Evolutionary conservation across 768 basidiomycete genomes (phyloP).

Genomic region (Macrocybe gigantea): DNA sequence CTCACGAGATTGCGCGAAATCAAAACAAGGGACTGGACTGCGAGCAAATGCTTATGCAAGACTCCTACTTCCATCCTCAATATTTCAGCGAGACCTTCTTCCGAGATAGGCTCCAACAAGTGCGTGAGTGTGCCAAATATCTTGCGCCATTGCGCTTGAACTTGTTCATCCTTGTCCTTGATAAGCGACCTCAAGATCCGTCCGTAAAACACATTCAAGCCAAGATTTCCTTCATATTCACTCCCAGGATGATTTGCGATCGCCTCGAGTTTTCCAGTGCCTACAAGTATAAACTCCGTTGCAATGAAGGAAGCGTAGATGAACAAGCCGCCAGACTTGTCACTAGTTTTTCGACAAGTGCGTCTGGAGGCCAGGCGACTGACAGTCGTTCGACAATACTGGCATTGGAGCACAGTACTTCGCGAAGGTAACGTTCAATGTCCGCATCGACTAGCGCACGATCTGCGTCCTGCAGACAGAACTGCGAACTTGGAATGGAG

Average conservation of each 20-base stretch:
- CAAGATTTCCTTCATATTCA: slow-evolving; percentile 13
- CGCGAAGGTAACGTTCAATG: slow-evolving; percentile 8
- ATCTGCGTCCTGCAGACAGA: slow-evolving; percentile 8
- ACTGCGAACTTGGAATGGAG: slow-evolving; percentile 3
- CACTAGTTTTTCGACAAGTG: slow-evolving; percentile 9
- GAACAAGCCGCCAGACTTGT: slow-evolving; percentile 9
- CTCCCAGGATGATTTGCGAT: slow-evolving; percentile 9
- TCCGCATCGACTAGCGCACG: slow-evolving; percentile 7
- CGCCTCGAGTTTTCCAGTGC: slow-evolving; percentile 7
- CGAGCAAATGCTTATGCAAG: slow-evolving; percentile 3
- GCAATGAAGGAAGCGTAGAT: slow-evolving; percentile 11
- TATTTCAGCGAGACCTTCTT: slow-evolving; percentile 1
- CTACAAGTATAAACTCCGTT: slow-evolving; percentile 7
- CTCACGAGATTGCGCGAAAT: slow-evolving; percentile 3
- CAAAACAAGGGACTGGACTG: slow-evolving; percentile 5
- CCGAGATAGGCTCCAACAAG: slow-evolving; percentile 5
- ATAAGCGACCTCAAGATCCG: slow-evolving; percentile 7
- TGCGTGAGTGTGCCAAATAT: slow-evolving; percentile 8
- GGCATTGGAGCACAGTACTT: slow-evolving; percentile 8
- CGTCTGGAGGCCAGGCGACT: slow-evolving; percentile 9
- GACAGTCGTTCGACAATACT: slow-evolving; percentile 11
- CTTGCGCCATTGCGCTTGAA: background rate
- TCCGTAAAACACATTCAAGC: slow-evolving; percentile 10
- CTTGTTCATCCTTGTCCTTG: background rate
- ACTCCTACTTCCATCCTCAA: background rate